These are phyloP conservation scores for Orbilia javanica DNA, from an alignment of 2,329 filamentous ascomycete genomes.

Conservation along the genomic window DNA sequence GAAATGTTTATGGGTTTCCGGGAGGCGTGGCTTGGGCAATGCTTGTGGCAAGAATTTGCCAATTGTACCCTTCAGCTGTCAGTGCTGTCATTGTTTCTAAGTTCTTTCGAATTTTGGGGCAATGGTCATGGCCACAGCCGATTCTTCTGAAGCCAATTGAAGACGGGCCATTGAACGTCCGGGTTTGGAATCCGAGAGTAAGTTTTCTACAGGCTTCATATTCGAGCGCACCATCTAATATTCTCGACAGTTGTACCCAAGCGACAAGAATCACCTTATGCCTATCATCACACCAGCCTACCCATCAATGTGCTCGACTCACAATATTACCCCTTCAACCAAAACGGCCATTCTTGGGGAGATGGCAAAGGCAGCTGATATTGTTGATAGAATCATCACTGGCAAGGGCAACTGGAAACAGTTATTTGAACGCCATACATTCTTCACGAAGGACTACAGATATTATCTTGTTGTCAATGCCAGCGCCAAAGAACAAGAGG, in stretches of 20 bases:
- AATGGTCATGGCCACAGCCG: conserved; percentile 95
- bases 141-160: conserved; percentile 90
- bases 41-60: conserved; percentile 94
- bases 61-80: conserved; percentile 92
- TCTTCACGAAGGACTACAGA: conserved; percentile 93
- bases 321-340: conserved; percentile 90
- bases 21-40: conserved; percentile 98
- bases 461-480: conserved; percentile 93
- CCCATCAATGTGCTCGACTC: conserved; percentile 96
- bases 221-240: conserved; percentile 2
- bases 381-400: conserved; percentile 82
- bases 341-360: conserved; percentile 86
- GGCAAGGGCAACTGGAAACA: conserved; percentile 86
- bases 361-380: conserved; percentile 79
- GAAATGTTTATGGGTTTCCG: conserved; percentile 95
- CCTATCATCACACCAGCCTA: conserved; percentile 98
- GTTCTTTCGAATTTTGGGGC: conserved; percentile 91
- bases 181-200: conserved; percentile 94
- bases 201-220: conserved; percentile 55
- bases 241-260: conserved; percentile 75
- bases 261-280: conserved; percentile 90
- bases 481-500: conserved; percentile 86
- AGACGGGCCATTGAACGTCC: conserved; percentile 81
- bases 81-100: conserved; percentile 89
- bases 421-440: conserved; percentile 88